Conservation (phyloP, 805 yeast genomes). For the Candida qinlingensis region DNA sequence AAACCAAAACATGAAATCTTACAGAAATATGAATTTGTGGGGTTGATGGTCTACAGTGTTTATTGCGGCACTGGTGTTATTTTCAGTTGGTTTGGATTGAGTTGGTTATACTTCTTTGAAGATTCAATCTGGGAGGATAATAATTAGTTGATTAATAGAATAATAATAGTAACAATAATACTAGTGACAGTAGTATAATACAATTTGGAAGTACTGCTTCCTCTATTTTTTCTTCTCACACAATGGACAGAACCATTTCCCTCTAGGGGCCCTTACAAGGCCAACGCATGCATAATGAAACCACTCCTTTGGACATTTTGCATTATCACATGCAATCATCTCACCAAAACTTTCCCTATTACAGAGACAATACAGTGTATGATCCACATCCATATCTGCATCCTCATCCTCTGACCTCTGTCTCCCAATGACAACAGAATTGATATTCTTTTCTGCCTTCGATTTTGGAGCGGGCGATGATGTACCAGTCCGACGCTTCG, state of each 20-base stretch:
- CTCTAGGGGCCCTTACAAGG: conserved; percentile 52
- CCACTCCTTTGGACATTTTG: conserved; percentile 69
- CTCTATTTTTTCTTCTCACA: conserved; percentile 15
- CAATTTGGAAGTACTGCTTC: conserved; percentile 1
- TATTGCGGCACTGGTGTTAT: conserved; percentile 85
- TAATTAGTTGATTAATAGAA: not conserved
- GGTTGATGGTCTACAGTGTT: conserved; percentile 76
- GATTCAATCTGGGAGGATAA: conserved; percentile 55
- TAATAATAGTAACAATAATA: too few species aligned
- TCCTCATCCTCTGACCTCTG: not conserved
- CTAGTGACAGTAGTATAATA: not conserved
- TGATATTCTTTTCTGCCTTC: not conserved
- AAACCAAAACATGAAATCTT: conserved; percentile 48
- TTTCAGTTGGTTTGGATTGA: conserved; percentile 81
- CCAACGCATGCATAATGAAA: conserved; percentile 79
- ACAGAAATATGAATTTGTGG: conserved; percentile 62
- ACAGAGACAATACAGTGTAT: conserved; percentile 41
- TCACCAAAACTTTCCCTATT: conserved; percentile 50
- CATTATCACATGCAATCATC: conserved; percentile 90
- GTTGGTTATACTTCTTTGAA: conserved; percentile 84
- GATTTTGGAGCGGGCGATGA: not conserved
- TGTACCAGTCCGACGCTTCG: not conserved
- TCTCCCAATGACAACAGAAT: conserved; percentile 2
- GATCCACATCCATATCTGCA: conserved; percentile 13
- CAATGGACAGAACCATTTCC: conserved; percentile 70